phyloP scores from a whole-genome alignment of 768 basidiomycete genomes.

The Lentinula sp. region DNA sequence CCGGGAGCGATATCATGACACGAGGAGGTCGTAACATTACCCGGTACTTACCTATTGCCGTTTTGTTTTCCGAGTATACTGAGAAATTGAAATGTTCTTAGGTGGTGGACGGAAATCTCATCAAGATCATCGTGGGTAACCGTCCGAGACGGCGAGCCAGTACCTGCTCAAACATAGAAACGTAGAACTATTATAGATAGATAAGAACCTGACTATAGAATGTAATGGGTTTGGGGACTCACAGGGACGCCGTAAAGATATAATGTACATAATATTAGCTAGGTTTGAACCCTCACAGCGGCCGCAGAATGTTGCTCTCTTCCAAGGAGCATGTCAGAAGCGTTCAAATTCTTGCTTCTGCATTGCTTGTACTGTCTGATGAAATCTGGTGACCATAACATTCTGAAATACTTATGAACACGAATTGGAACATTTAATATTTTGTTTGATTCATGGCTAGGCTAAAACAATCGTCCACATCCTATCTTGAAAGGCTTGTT shows the following conservation, averaged over 20 bases:
- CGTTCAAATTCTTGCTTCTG: no score
- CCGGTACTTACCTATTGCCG: slow-evolving; percentile 19
- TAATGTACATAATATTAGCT: neutral
- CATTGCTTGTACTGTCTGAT: no score
- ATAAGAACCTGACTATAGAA: neutral
- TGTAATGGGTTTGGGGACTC: neutral
- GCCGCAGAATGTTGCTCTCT: no score
- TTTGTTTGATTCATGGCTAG: neutral
- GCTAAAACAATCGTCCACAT: neutral
- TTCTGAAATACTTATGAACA: neutral
- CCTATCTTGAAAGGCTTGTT: neutral
- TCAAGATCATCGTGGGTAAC: slow-evolving; percentile 32
- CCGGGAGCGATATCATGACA: slow-evolving; percentile 18
- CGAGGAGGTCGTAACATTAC: slow-evolving; percentile 27
- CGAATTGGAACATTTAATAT: neutral
- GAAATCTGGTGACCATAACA: neutral
- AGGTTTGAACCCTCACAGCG: neutral
- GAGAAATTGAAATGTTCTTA: slow-evolving; percentile 6
- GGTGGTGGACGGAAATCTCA: slow-evolving; percentile 44
- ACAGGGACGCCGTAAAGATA: neutral
- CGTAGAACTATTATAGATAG: neutral
- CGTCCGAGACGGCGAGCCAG: neutral
- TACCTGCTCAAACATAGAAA: neutral
- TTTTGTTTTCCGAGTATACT: neutral
- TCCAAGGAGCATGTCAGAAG: no score